Percentiles rank a stretch among this genome's conserved stretches.
Conservation (phyloP, 768 basidiomycete genomes). For the Tephrocybe rancida region DNA sequence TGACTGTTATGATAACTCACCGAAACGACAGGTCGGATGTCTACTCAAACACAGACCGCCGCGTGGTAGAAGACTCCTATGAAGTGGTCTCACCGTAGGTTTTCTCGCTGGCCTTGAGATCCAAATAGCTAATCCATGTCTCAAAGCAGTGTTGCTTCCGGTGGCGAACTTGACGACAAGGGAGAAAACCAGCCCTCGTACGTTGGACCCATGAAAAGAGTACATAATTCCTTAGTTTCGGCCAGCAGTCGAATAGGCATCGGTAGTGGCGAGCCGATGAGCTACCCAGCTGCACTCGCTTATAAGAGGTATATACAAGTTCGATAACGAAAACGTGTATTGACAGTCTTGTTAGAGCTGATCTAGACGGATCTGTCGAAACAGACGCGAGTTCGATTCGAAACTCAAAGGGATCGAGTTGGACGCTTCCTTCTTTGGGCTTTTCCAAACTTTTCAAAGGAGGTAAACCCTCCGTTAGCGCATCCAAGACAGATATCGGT, state of each 20-base stretch:
- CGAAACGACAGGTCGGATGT: no score
- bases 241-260: not conserved
- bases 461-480: not conserved
- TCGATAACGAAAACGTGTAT: no score
- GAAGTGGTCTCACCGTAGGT: not conserved
- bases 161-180: not conserved
- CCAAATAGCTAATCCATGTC: no score
- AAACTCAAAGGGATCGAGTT: not conserved
- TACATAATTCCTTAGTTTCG: not conserved
- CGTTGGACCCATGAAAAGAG: not conserved
- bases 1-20: no score
- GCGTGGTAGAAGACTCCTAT: no score
- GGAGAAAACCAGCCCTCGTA: not conserved
- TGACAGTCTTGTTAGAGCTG: no score
- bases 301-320: no score
- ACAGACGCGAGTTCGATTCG: not conserved
- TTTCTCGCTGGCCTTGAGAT: no score
- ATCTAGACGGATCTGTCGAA: no score
- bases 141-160: no score
- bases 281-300: not conserved
- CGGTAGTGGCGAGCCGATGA: not conserved
- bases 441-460: slow-evolving; percentile 8
- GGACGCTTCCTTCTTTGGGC: not conserved
- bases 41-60: no score
- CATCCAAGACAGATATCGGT: not conserved